These are phyloP conservation scores for Lipomyces chichibuensis DNA, from an alignment of 805 yeast genomes.

Conservation along the genomic window DNA sequence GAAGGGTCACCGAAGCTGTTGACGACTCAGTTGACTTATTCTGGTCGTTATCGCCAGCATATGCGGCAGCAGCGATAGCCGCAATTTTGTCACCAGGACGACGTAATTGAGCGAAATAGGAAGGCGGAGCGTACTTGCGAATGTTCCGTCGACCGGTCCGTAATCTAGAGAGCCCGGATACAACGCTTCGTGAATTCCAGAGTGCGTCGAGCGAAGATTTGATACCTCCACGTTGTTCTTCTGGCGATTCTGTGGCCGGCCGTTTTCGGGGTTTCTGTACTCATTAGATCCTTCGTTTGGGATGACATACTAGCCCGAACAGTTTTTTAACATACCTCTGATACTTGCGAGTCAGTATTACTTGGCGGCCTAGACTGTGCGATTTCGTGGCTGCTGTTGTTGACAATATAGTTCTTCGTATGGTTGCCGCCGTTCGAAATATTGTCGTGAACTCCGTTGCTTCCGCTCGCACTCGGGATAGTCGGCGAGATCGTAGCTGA, in stretches of 20 bases:
- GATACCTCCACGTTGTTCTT: background rate
- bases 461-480: conserved; percentile 1
- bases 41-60: background rate
- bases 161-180: conserved; percentile 4
- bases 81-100: background rate
- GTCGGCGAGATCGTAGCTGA: conserved; percentile 10
- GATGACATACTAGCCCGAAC: background rate
- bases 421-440: background rate
- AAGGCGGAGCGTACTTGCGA: conserved; percentile 13
- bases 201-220: background rate
- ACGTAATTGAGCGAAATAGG: conserved; percentile 5
- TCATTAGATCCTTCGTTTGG: background rate
- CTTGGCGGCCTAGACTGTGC: background rate
- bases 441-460: background rate
- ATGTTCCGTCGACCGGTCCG: background rate
- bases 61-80: background rate
- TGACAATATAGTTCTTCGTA: background rate
- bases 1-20: conserved; percentile 1
- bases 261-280: background rate
- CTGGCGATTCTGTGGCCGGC: background rate
- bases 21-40: background rate
- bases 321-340: background rate
- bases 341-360: background rate
- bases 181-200: background rate
- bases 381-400: background rate